Percentiles rank a stretch among this genome's conserved stretches.
These are phyloP conservation scores for Russula foetens DNA, from an alignment of 768 basidiomycete genomes.

Conservation along the genomic window DNA sequence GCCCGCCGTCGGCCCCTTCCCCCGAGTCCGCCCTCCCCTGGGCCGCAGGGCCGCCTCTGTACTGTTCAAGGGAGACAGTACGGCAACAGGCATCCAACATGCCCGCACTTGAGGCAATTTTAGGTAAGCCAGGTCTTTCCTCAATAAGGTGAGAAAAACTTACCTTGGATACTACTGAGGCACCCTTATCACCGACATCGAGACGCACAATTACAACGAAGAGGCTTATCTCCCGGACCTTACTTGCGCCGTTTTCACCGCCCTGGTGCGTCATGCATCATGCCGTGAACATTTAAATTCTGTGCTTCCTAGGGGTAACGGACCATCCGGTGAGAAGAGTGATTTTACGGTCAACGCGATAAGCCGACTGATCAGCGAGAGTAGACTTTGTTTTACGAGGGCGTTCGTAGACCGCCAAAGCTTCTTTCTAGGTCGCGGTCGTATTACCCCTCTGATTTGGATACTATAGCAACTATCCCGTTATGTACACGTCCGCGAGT, in stretches of 20 bases:
- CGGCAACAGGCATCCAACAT: too few species aligned
- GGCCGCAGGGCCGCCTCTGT: too few species aligned
- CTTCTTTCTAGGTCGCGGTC: background rate
- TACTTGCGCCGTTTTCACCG: conserved; percentile 6
- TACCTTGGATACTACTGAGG: background rate
- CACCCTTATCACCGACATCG: background rate
- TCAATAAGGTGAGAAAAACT: background rate
- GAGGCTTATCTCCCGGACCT: background rate
- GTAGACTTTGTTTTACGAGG: background rate
- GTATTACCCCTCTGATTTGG: conserved; percentile 5
- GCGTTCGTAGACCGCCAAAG: too few species aligned
- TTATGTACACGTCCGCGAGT: too few species aligned
- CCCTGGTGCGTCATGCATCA: background rate
- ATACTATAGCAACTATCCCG: conserved; percentile 9
- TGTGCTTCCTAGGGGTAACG: background rate
- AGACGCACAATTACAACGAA: background rate
- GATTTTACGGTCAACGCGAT: conserved; percentile 6
- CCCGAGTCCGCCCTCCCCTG: too few species aligned
- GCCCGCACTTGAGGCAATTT: background rate
- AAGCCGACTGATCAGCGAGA: conserved; percentile 6
- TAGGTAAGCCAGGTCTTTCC: background rate
- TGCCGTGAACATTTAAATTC: background rate
- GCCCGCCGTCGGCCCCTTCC: too few species aligned
- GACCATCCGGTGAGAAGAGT: background rate
- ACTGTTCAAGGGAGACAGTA: too few species aligned